phyloP scores from a whole-genome alignment of 345 rosid genomes.

The Balakata baccata region DNA sequence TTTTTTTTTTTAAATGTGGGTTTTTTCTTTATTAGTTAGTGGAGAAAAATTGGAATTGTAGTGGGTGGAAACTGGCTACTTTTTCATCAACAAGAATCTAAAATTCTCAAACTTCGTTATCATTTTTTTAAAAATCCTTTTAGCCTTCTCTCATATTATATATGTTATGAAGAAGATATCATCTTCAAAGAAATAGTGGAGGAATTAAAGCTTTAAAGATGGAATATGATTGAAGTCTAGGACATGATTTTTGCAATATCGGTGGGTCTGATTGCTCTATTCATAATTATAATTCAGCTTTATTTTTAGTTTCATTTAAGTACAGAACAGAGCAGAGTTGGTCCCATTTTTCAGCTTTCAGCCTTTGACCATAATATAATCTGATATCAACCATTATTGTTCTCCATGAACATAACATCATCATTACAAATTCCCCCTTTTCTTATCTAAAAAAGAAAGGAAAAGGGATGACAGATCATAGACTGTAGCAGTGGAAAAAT shows the following conservation, averaged over 20 bases:
- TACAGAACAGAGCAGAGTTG: slow-evolving; percentile 30
- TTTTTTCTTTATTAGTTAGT: neutral
- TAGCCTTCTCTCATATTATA: neutral
- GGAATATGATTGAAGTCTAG: slow-evolving; percentile 30
- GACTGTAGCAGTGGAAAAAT: neutral
- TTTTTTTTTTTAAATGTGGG: slow-evolving; percentile 6
- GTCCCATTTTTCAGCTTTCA: slow-evolving; percentile 25
- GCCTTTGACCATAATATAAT: slow-evolving; percentile 44
- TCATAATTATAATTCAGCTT: slow-evolving; percentile 48
- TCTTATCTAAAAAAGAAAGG: neutral
- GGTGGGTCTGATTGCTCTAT: slow-evolving; percentile 25
- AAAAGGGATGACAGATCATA: neutral
- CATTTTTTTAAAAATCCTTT: slow-evolving; percentile 10
- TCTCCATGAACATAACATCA: slow-evolving; percentile 31
- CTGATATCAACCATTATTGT: slow-evolving; percentile 21
- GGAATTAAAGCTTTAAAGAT: slow-evolving; percentile 25
- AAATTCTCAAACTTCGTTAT: slow-evolving; percentile 25
- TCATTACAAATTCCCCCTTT: slow-evolving; percentile 29
- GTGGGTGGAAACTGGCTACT: slow-evolving; percentile 20
- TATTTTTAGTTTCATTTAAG: slow-evolving; percentile 33
- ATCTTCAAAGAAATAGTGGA: slow-evolving; percentile 26
- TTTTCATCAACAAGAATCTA: slow-evolving; percentile 29
- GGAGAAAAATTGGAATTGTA: slow-evolving; percentile 17
- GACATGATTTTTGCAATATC: slow-evolving; percentile 37
- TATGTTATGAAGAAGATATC: neutral